Evolutionary conservation across 1,139 yeast genomes (phyloP).

Genomic region (Diutina scorzettiae): DNA sequence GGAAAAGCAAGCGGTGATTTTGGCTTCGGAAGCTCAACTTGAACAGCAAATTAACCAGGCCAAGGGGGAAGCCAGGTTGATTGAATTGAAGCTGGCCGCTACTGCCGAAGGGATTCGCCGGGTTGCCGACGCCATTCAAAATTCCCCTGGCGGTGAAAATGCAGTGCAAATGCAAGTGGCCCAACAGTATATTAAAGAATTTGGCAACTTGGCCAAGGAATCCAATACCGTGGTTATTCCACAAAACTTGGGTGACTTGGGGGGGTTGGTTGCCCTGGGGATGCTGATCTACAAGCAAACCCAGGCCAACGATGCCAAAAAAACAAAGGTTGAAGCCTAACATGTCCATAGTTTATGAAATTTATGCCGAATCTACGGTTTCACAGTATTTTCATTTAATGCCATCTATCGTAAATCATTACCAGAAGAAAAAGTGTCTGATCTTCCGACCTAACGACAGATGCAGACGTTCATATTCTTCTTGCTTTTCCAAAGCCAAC

Average conservation of each 20-base stretch:
- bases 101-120: conserved; percentile 59
- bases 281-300: conserved; percentile 25
- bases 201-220: conserved; percentile 75
- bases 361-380: not conserved
- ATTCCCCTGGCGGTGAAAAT: conserved; percentile 59
- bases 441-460: not conserved
- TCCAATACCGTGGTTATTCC: conserved; percentile 71
- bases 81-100: conserved; percentile 58
- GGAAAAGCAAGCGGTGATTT: conserved; percentile 55
- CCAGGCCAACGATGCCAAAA: conserved; percentile 7
- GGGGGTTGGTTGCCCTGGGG: conserved; percentile 52
- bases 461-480: conserved; percentile 42
- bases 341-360: too few species aligned
- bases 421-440: conserved; percentile 1
- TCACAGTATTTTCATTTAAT: not conserved
- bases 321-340: conserved; percentile 1
- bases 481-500: conserved; percentile 52
- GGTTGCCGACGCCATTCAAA: conserved; percentile 55
- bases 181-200: conserved; percentile 72
- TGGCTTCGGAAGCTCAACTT: conserved; percentile 54
- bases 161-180: conserved; percentile 76
- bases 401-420: not conserved
- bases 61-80: conserved; percentile 59
- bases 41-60: conserved; percentile 39
- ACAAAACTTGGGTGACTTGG: conserved; percentile 62